These are phyloP conservation scores for Colletotrichum horii DNA, from an alignment of 2,329 filamentous ascomycete species.

Conservation along the genomic window DNA sequence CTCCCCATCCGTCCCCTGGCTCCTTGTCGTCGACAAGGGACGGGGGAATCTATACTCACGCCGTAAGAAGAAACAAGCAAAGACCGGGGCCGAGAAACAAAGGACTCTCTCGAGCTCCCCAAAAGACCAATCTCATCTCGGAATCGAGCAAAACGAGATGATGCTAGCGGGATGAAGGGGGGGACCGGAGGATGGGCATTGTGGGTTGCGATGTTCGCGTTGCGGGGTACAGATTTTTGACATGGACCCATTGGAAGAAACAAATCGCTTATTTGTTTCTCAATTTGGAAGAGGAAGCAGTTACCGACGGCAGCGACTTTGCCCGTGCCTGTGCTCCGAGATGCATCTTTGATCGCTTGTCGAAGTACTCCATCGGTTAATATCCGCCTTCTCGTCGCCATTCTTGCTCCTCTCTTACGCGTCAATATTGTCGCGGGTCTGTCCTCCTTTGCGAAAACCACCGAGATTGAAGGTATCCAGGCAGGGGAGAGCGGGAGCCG, in stretches of 20 bases:
- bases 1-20: constrained; percentile 7
- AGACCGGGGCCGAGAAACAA: not conserved
- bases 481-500: not conserved
- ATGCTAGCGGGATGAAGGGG: not conserved
- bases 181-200: not conserved
- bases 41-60: not conserved
- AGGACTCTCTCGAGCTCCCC: not conserved
- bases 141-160: constrained; percentile 1
- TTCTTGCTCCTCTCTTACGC: not conserved
- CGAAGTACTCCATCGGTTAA: constrained; percentile 1
- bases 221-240: constrained; percentile 11
- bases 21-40: not conserved
- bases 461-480: constrained; percentile 5
- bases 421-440: not conserved
- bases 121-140: constrained; percentile 7
- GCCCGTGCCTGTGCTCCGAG: not conserved
- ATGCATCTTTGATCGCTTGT: not conserved
- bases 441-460: not conserved
- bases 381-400: not conserved
- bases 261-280: not conserved
- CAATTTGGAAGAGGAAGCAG: not conserved
- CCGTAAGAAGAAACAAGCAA: constrained; percentile 4
- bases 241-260: not conserved
- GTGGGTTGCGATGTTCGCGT: not conserved
- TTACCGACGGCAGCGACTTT: not conserved